These are phyloP conservation scores for Conoideocrella luteorostrata DNA, from an alignment of 2,329 filamentous ascomycete species.

Conservation along the genomic window DNA sequence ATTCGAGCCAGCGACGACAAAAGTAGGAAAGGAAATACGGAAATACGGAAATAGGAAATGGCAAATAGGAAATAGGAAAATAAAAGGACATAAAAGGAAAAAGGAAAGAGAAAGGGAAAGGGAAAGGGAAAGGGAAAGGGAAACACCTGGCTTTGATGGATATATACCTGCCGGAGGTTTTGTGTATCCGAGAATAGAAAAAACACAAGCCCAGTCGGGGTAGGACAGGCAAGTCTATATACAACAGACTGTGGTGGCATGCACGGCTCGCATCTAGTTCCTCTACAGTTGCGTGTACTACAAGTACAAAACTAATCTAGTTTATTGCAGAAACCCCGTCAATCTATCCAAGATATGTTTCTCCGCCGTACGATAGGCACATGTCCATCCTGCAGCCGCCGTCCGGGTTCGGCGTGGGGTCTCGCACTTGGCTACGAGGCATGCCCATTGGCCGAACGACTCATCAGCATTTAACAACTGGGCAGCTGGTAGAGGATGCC, in stretches of 20 bases:
- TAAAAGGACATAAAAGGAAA: not conserved
- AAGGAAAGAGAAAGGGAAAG: slow-evolving; percentile 10
- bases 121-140: slow-evolving; percentile 1
- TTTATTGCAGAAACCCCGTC: no score
- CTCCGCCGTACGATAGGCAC: no score
- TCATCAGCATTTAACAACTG: not conserved
- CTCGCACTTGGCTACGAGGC: not conserved
- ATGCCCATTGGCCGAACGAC: not conserved
- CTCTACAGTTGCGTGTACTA: no score
- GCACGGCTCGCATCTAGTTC: slow-evolving; percentile 1
- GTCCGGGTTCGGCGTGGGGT: no score
- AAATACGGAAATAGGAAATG: slow-evolving; percentile 10
- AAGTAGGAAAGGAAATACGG: not conserved
- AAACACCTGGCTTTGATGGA: not conserved
- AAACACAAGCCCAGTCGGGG: not conserved
- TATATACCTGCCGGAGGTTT: slow-evolving; percentile 6
- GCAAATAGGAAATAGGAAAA: slow-evolving; percentile 12
- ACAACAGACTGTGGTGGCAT: slow-evolving; percentile 7
- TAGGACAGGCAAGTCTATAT: no score
- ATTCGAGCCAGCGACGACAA: not conserved
- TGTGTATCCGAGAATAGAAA: slow-evolving; percentile 8
- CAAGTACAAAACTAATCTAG: no score
- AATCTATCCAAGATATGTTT: no score
- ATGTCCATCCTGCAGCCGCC: no score
- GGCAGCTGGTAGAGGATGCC: no score